Evolutionary conservation across 768 basidiomycete genomes (phyloP).

Genomic region (Lentinus brumalis): DNA sequence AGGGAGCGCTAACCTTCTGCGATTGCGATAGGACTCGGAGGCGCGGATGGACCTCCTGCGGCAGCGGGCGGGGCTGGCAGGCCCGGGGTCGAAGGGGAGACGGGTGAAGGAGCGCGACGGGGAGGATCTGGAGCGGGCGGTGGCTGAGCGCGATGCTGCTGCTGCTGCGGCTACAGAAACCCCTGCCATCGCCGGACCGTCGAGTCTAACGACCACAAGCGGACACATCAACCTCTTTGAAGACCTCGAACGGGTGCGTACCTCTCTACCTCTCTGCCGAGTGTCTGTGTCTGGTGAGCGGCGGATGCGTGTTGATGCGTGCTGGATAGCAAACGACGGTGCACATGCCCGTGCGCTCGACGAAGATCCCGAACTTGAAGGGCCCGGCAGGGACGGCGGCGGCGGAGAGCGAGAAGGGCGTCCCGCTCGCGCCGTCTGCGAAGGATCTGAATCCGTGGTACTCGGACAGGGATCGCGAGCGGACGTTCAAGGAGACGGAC

Average conservation of each 20-base stretch:
- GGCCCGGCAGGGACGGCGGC: conserved; percentile 19
- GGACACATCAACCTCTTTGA: conserved; percentile 87
- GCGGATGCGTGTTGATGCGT: conserved; percentile 1
- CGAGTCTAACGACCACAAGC: conserved; percentile 45
- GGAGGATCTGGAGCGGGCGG: conserved; percentile 29
- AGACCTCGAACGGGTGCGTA: conserved; percentile 70
- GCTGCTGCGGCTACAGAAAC: conserved; percentile 2
- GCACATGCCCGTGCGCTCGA: conserved; percentile 30
- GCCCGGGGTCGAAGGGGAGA: conserved; percentile 21
- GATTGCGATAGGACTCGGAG: conserved; percentile 65
- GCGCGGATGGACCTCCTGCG: conserved; percentile 69
- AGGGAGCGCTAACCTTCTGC: neutral
- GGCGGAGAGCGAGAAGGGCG: conserved; percentile 61
- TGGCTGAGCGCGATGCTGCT: neutral
- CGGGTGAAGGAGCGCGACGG: conserved; percentile 36
- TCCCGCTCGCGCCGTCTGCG: conserved; percentile 70
- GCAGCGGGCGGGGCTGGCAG: conserved; percentile 52
- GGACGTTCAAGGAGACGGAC: conserved; percentile 16
- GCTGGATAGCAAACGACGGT: neutral
- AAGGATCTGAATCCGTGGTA: conserved; percentile 89
- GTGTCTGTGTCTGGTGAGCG: neutral
- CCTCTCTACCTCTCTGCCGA: neutral
- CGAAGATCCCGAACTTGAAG: conserved; percentile 47
- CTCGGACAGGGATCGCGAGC: conserved; percentile 28
- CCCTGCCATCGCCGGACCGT: conserved; percentile 25